Evolutionary conservation across 176 grass and related monocot genomes (phyloP), one percentile per base, ranked within the genome.

Genomic region (Tillandsia fasciculata): DNA sequence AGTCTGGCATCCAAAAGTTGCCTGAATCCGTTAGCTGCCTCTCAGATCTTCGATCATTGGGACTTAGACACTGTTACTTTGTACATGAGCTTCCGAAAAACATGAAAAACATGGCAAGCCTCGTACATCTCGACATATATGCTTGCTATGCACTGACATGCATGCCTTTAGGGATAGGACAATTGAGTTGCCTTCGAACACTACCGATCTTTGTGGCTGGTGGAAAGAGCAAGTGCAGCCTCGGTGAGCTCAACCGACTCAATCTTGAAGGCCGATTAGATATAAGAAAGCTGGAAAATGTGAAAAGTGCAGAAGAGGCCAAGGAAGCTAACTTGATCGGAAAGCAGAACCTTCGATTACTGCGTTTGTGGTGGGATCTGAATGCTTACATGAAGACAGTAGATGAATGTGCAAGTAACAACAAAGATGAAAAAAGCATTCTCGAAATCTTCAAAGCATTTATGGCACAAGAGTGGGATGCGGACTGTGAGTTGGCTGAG

Each of bases 21-120:
- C 48, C 48, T 4, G 67, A 69, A 69, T 69, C 49, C 2, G 18
- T 69, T 14, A 69, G 18, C 18, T 69, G 8, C 49, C 67, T 69
- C 8, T 69, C 17, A 26, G 51, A 20, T 20, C 20, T 20, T 20
- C 20, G 20, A 20, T 20, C 20, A 20, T 20, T 20, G 20, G 20
- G 20, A 20, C 20, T 20, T 20, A 20, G 20, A 50, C 1, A 69
- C 24, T 69, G 67, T 52, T 69, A 52, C 67, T 26, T 50, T 18
- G 17, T 51, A 10, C 8, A 7, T 26, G 15, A 23, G 49, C 67
- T 69, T 69, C 67, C 67, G 24, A 18, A 52, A 49, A 69, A 69
- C 18, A 26, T 51, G n/a, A 18, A 52, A 47, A 69, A 51, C 2
- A 52, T 52, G 67, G 51, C 28, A 51, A 69, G 48, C 67, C 67